Evolutionary conservation across 2,329 filamentous ascomycete genomes (phyloP).

Genomic region (Phyllosticta citribraziliensis): DNA sequence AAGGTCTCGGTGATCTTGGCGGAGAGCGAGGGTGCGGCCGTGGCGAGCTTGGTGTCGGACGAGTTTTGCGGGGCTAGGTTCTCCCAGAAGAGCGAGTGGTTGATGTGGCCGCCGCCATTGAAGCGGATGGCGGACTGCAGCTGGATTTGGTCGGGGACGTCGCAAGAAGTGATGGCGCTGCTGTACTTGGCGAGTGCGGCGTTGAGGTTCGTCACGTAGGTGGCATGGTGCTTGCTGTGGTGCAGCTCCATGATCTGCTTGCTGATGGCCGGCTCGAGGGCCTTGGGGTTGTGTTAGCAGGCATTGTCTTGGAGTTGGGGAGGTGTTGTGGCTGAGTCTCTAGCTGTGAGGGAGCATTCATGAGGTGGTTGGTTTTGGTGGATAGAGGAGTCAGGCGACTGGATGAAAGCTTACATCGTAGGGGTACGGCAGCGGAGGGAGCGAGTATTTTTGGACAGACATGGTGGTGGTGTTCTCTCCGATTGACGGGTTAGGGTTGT

Average conservation of each 20-base stretch:
- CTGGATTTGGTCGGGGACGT: slow-evolving; percentile 55
- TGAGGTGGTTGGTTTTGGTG: not conserved
- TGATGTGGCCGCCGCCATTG: slow-evolving; percentile 86
- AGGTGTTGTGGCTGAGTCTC: not conserved
- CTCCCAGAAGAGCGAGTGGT: slow-evolving; percentile 89
- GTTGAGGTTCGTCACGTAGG: slow-evolving; percentile 70
- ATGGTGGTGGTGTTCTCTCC: slow-evolving; percentile 26
- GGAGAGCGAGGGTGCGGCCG: slow-evolving; percentile 47
- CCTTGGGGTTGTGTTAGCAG: slow-evolving; percentile 32
- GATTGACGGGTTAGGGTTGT: slow-evolving; percentile 19
- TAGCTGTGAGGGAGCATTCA: not conserved
- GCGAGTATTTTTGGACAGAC: slow-evolving; percentile 41
- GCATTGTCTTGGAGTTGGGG: not conserved
- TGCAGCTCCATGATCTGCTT: slow-evolving; percentile 74
- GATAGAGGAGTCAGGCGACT: not conserved
- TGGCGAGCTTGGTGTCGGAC: slow-evolving; percentile 44
- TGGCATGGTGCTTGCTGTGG: slow-evolving; percentile 68
- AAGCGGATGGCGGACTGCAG: slow-evolving; percentile 70
- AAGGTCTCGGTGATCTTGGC: slow-evolving; percentile 55
- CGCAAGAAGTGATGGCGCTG: slow-evolving; percentile 44
- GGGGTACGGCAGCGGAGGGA: slow-evolving; percentile 57
- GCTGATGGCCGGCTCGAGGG: slow-evolving; percentile 64
- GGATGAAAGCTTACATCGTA: slow-evolving; percentile 49
- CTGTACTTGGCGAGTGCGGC: slow-evolving; percentile 51
- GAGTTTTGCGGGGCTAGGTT: slow-evolving; percentile 58